Evolutionary conservation across 148 eudicot species (phyloP).

Genomic region (Vaccinium vitisidaea): DNA sequence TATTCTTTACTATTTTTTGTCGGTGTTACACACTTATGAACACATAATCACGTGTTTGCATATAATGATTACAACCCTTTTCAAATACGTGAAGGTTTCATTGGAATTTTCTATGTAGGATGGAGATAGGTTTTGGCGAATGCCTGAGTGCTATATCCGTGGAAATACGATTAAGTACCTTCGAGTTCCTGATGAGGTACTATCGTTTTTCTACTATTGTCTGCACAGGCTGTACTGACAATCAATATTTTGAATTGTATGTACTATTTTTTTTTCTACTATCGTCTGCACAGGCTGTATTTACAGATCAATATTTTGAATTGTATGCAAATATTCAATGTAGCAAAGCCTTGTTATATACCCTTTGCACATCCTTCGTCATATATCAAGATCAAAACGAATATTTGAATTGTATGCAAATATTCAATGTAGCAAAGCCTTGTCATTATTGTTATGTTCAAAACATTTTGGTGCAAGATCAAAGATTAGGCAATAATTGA

Average conservation of each 20-base stretch:
- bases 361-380: not conserved
- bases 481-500: not conserved
- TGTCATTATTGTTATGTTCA: too few species aligned
- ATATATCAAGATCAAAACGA: too few species aligned
- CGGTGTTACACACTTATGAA: not conserved
- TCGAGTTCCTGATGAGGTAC: conserved; percentile 60
- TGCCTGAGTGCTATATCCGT: conserved; percentile 91
- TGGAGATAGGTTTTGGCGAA: conserved; percentile 94
- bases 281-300: not conserved
- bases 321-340: not conserved
- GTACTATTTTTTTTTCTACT: conserved; percentile 22
- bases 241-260: not conserved
- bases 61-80: not conserved
- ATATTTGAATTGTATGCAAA: not conserved
- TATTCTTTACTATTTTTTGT: not conserved
- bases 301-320: not conserved
- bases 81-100: not conserved
- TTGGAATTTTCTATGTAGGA: conserved; percentile 42
- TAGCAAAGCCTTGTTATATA: not conserved
- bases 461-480: too few species aligned
- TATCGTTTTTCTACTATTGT: not conserved
- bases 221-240: not conserved
- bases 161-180: conserved; percentile 89
- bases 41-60: not conserved
- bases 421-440: not conserved